Percentiles rank a stretch among this genome's conserved stretches.
Conservation (phyloP, 768 basidiomycete species). For the Tulasnella sp. region DNA sequence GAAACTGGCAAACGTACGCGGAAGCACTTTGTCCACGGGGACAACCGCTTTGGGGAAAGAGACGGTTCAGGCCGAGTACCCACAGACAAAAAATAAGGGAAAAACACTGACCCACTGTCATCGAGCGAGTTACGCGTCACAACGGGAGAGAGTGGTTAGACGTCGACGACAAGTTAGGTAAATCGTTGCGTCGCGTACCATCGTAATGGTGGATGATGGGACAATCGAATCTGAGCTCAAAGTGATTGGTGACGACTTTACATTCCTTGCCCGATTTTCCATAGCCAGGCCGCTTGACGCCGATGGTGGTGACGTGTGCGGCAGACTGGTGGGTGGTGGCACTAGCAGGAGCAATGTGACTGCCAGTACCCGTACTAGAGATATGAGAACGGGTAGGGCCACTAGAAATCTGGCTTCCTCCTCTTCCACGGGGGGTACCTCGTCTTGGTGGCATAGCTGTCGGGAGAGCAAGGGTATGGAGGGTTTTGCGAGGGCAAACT, state of each 20-base stretch:
- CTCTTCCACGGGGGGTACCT: too few species aligned
- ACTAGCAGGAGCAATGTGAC: too few species aligned
- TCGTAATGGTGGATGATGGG: conserved; percentile 66
- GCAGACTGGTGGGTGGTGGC: too few species aligned
- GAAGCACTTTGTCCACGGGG: neutral
- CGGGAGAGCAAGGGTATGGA: too few species aligned
- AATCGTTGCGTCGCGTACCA: conserved; percentile 45
- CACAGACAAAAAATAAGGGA: neutral
- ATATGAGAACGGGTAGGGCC: too few species aligned
- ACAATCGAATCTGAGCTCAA: conserved; percentile 46
- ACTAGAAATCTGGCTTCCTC: too few species aligned
- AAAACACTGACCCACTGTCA: conserved; percentile 31
- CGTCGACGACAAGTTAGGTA: neutral
- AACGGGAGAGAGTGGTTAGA: conserved; percentile 1
- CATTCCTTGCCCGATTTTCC: conserved; percentile 43
- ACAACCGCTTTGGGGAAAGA: neutral
- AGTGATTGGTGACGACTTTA: conserved; percentile 47
- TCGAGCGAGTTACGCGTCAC: neutral
- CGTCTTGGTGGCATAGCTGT: too few species aligned
- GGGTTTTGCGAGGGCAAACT: too few species aligned
- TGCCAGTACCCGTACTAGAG: too few species aligned
- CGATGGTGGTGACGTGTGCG: conserved; percentile 1
- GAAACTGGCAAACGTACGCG: conserved; percentile 14
- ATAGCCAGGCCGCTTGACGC: conserved; percentile 25
- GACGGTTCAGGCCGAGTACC: neutral